phyloP scores from a whole-genome alignment of 2,329 filamentous ascomycete genomes.

The Phyllosticta paracitricarpa region DNA sequence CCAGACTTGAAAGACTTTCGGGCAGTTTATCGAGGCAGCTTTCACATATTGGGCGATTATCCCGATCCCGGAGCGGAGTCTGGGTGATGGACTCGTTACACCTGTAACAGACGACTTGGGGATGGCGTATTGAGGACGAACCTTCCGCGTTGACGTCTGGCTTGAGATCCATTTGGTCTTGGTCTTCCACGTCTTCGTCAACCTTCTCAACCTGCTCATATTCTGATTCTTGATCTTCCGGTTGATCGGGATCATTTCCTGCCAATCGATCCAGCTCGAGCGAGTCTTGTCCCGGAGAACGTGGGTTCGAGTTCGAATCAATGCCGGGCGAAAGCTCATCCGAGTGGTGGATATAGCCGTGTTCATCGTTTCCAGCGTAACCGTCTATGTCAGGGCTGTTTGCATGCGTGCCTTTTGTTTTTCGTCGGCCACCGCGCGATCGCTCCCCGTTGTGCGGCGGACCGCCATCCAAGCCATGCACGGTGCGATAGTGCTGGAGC shows the following conservation, averaged over 20 bases:
- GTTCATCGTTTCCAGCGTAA: background rate
- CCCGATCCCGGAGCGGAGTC: background rate
- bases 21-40: background rate
- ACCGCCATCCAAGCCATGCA: background rate
- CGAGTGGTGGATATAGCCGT: background rate
- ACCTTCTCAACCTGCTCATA: background rate
- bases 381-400: background rate
- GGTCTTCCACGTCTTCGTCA: background rate
- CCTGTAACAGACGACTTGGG: background rate
- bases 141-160: background rate
- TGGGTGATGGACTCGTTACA: background rate
- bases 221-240: background rate
- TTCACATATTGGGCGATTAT: background rate
- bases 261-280: background rate
- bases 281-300: background rate
- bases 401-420: background rate
- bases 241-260: background rate
- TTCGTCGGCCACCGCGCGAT: background rate
- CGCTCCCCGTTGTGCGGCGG: background rate
- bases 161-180: background rate
- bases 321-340: background rate
- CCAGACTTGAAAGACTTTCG: background rate
- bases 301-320: background rate
- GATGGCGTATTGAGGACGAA: background rate
- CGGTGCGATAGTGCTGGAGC: constrained; percentile 4